Evolutionary conservation across 768 basidiomycete genomes (phyloP).

Genomic region (Amanita subjunquillea): DNA sequence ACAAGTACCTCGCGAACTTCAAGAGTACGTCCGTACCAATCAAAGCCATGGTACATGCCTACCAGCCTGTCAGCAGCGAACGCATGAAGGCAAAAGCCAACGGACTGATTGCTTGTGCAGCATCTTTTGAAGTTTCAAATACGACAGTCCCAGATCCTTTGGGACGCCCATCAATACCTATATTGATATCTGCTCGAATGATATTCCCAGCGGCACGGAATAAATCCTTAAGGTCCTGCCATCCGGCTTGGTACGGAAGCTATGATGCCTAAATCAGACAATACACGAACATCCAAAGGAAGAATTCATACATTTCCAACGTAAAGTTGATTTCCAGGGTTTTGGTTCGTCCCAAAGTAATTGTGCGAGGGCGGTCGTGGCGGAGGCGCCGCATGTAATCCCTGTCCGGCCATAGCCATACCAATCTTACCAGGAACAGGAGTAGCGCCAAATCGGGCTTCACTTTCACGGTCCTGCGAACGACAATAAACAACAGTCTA

Average conservation of each 20-base stretch:
- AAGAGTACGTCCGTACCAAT: constrained; percentile 92
- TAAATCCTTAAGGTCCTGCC: constrained; percentile 97
- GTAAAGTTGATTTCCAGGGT: constrained; percentile 88
- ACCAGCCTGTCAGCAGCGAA: constrained; percentile 3
- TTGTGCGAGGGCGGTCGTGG: constrained; percentile 80
- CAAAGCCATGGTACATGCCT: constrained; percentile 97
- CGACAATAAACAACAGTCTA: background rate
- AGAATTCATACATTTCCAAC: constrained; percentile 69
- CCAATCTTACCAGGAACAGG: constrained; percentile 96
- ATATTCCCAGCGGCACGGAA: constrained; percentile 95
- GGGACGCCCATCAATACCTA: constrained; percentile 84
- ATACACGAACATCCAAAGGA: background rate
- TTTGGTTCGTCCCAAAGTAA: constrained; percentile 44
- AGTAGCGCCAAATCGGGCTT: constrained; percentile 90
- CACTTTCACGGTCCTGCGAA: constrained; percentile 86
- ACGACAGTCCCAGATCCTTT: constrained; percentile 98
- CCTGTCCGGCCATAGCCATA: constrained; percentile 92
- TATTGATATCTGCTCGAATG: constrained; percentile 91
- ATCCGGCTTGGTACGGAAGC: constrained; percentile 95
- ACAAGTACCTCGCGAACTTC: constrained; percentile 85
- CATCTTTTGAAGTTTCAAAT: constrained; percentile 86
- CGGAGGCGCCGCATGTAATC: constrained; percentile 67
- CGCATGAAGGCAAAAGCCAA: constrained; percentile 9
- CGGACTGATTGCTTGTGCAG: constrained; percentile 84
- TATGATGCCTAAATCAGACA: constrained; percentile 19